phyloP scores from a whole-genome alignment of 768 basidiomycete genomes.

The Podaxis sp. region DNA sequence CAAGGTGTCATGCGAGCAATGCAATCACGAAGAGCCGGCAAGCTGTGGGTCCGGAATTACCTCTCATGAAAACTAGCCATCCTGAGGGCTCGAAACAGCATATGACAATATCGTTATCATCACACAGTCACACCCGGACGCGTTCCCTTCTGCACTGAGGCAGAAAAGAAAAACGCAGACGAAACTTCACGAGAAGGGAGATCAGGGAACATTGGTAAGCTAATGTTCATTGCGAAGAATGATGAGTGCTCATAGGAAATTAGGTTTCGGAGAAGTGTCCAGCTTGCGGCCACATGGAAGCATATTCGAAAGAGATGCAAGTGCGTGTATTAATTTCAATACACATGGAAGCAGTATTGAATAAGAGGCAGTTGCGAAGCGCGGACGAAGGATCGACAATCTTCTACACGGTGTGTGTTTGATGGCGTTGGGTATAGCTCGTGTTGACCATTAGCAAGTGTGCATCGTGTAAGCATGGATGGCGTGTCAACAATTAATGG shows the following conservation, averaged over 20 bases:
- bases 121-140: constrained; percentile 90
- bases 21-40: constrained; percentile 82
- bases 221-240: not conserved
- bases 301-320: constrained; percentile 89
- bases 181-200: constrained; percentile 69
- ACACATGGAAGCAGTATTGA: constrained; percentile 11
- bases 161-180: constrained; percentile 91
- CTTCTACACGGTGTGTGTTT: constrained; percentile 79
- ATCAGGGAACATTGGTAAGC: constrained; percentile 56
- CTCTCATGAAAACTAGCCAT: not conserved
- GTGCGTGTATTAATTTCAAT: constrained; percentile 35
- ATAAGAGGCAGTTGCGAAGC: constrained; percentile 62
- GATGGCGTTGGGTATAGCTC: constrained; percentile 1
- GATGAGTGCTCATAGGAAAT: not conserved
- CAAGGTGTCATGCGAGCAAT: constrained; percentile 85
- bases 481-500: constrained; percentile 78
- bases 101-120: constrained; percentile 91
- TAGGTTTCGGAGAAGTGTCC: constrained; percentile 92
- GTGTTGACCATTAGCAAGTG: constrained; percentile 49
- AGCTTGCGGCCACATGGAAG: constrained; percentile 78
- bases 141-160: constrained; percentile 86
- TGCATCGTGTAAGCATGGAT: constrained; percentile 72
- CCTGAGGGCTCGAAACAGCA: constrained; percentile 42
- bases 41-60: constrained; percentile 60
- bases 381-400: constrained; percentile 95